Evolutionary conservation across 1,139 yeast genomes (phyloP), one percentile per base, ranked within the genome.

Genomic region (Pichia sp.): DNA sequence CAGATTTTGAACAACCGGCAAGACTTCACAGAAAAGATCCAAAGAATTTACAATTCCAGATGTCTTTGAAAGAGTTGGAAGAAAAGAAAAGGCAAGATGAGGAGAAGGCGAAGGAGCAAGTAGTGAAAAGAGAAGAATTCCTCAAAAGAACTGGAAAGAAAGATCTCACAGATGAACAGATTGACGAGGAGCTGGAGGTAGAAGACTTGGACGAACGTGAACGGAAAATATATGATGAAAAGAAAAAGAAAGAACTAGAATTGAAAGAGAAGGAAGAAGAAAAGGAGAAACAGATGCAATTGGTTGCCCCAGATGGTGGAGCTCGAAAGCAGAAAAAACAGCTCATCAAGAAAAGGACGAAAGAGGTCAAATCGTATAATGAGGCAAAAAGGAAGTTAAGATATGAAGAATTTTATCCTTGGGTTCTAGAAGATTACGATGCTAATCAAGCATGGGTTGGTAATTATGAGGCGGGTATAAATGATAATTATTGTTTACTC

Each of bases 371-470:
- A 62, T 78, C 85, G 19, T 81, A 87, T 66, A 88, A 88, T 62
- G 97, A 90, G 60, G 80, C 79, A 10, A 91, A 89, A 56, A 78
- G 95, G 56, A 85, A 82, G 64, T 72, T 93, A 58, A 76, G 98
- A 62, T 93, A 91, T 66, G 99, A 93, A 69, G 99, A 93, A 70
- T 89, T 85, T 66, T 91, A 88, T 62, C 99, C 99, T 0, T 93
- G 99, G 99, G 96, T 95, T 19, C 74, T 95, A 76, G 97, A 91
- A 70, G 99, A 95, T 70, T 91, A 87, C 67, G 96, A 89, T 61
- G 96, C 96, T 51, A 78, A 82, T 56, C 91, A 93, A 66, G 95
- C 96, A 0, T 93, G 88, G 85, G 97, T 91, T 22, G 97, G 99
- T 36, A 87, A 86, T 61, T 91, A 88, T 70, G 99, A 93, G 71